Percentiles rank a stretch among this genome's conserved stretches.
phyloP scores from a whole-genome alignment of 345 rosid species.

The Melaleuca quinquenervia region DNA sequence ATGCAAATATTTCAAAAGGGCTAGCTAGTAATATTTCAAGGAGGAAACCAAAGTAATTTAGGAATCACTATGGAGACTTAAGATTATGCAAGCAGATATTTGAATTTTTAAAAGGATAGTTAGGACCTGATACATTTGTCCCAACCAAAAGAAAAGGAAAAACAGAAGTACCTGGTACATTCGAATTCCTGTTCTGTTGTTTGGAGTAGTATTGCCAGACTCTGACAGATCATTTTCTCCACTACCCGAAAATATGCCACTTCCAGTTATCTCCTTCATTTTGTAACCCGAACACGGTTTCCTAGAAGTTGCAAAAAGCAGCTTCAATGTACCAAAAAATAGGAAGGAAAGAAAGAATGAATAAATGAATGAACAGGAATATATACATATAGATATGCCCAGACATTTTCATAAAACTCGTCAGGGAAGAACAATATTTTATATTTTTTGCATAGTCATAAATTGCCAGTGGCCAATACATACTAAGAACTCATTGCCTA shows the following conservation, averaged over 20 bases:
- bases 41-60: background rate
- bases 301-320: constrained; percentile 24
- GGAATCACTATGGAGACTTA: background rate
- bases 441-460: background rate
- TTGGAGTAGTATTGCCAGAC: constrained; percentile 29
- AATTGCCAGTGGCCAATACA: background rate
- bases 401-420: background rate
- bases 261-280: constrained; percentile 95
- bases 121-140: constrained; percentile 65
- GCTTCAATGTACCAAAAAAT: background rate
- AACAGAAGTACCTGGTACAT: constrained; percentile 59
- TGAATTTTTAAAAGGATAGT: background rate
- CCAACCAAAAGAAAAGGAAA: background rate
- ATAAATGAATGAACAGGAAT: background rate
- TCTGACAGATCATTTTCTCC: constrained; percentile 45
- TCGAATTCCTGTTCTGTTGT: constrained; percentile 26
- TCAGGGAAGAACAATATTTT: background rate
- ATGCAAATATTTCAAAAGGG: constrained; percentile 24
- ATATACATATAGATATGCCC: background rate
- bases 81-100: background rate
- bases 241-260: constrained; percentile 68
- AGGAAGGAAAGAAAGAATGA: background rate
- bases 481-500: background rate
- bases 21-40: constrained; percentile 38
- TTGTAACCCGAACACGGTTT: constrained; percentile 91